A percentile compares a stretch with the other conserved stretches of the same genome.
Conservation (phyloP, 257 asterid species). For the Scutellaria minor region DNA sequence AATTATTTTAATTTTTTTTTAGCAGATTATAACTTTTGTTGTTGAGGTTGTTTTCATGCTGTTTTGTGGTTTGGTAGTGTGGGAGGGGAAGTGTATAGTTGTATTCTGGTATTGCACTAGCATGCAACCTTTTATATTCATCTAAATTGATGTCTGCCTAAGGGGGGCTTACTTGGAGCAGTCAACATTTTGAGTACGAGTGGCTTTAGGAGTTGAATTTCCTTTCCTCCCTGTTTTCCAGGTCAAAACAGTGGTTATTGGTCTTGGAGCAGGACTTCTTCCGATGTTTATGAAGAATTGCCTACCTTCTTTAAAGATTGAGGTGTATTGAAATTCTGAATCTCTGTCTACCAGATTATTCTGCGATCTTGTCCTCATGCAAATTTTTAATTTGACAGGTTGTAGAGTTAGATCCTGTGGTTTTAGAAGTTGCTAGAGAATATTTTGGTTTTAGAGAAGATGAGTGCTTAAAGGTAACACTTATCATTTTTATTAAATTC, state of each 20-base stretch:
- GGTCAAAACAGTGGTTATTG: constrained; percentile 75
- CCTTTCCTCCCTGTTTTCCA: constrained; percentile 41
- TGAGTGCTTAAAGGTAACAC: constrained; percentile 64
- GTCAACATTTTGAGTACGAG: neutral
- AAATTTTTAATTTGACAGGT: constrained; percentile 56
- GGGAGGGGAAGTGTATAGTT: neutral
- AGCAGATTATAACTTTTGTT: too few species aligned
- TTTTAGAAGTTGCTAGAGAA: constrained; percentile 70
- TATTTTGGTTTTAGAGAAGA: constrained; percentile 75
- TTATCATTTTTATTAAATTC: neutral
- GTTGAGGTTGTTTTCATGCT: neutral
- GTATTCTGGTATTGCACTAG: constrained; percentile 1
- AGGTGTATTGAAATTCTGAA: constrained; percentile 50
- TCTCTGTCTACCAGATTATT: neutral
- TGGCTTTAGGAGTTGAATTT: neutral
- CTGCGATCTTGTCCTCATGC: constrained; percentile 32
- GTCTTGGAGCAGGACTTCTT: constrained; percentile 97
- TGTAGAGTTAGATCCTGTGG: constrained; percentile 82
- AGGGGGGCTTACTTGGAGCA: constrained; percentile 20
- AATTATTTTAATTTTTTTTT: too few species aligned
- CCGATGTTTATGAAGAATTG: constrained; percentile 86
- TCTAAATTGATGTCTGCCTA: neutral
- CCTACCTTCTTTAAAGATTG: constrained; percentile 59
- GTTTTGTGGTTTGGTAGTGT: neutral
- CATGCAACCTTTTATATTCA: neutral